A percentile compares a stretch with the other conserved stretches of the same genome.
These are phyloP conservation scores for Fusarium torreyae DNA, from an alignment of 2,329 filamentous ascomycete genomes.

Conservation along the genomic window DNA sequence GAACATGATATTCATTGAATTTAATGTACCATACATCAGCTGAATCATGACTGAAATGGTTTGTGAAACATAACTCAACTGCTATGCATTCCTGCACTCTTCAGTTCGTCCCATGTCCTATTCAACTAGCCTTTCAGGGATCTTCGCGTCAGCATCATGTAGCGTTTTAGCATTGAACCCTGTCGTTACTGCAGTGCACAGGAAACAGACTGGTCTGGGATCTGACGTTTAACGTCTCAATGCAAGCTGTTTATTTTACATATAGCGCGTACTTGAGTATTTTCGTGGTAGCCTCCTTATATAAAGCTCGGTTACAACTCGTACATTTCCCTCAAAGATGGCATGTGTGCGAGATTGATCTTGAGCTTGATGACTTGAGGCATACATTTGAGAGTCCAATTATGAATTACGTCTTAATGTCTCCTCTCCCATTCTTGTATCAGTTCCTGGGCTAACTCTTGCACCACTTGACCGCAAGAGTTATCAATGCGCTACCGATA, in stretches of 20 bases:
- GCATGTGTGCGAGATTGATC: no score
- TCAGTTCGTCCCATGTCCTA: conserved; percentile 25
- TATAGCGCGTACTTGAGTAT: not conserved
- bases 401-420: no score
- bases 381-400: no score
- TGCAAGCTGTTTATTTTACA: not conserved
- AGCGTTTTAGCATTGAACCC: conserved; percentile 38
- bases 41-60: not conserved
- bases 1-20: not conserved
- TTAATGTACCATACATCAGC: not conserved
- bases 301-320: not conserved
- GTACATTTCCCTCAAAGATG: not conserved
- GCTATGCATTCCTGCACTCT: conserved; percentile 2
- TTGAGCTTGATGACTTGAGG: no score
- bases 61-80: not conserved
- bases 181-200: conserved; percentile 33
- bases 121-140: conserved; percentile 37
- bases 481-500: no score
- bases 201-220: conserved; percentile 9
- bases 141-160: conserved; percentile 37
- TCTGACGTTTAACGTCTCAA: not conserved
- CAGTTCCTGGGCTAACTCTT: no score
- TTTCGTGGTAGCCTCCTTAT: conserved; percentile 4
- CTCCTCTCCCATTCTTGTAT: no score
- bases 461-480: no score